phyloP scores from a whole-genome alignment of 148 eudicot species.

The Heliosperma pusillum region DNA sequence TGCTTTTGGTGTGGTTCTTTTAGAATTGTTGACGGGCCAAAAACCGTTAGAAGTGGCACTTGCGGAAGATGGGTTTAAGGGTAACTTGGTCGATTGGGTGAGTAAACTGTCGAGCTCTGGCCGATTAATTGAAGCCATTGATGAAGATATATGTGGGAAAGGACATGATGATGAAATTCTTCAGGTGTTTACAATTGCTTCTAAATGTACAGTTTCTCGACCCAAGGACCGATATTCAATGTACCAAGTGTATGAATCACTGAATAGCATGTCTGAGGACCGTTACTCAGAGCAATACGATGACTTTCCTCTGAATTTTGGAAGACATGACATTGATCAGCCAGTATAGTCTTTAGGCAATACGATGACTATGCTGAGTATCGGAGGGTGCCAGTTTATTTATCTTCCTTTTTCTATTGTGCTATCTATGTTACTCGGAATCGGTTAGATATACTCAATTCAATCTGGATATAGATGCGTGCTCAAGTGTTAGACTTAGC shows the following conservation, averaged over 20 bases:
- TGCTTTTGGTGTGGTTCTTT: constrained; percentile 75
- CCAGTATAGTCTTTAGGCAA: constrained; percentile 27
- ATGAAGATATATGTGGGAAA: constrained; percentile 52
- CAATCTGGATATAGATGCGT: not conserved
- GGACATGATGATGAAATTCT: constrained; percentile 69
- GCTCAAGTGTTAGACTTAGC: too few species aligned
- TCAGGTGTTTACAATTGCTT: constrained; percentile 56
- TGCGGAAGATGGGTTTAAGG: constrained; percentile 66
- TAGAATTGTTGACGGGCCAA: constrained; percentile 71
- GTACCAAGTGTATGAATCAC: constrained; percentile 67
- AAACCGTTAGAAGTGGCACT: constrained; percentile 57
- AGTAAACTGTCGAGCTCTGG: constrained; percentile 51
- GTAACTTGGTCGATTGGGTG: constrained; percentile 86
- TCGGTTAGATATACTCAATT: not conserved
- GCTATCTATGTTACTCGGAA: constrained; percentile 1
- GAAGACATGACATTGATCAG: constrained; percentile 37
- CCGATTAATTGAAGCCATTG: constrained; percentile 59
- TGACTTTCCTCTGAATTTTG: constrained; percentile 68
- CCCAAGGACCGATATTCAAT: constrained; percentile 75
- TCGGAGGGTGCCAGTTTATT: not conserved
- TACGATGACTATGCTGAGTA: too few species aligned
- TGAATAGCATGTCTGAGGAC: constrained; percentile 53
- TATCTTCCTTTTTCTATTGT: constrained; percentile 10
- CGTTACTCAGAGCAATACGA: constrained; percentile 60
- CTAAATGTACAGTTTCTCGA: constrained; percentile 55